A percentile compares a stretch with the other conserved stretches of the same genome.
These are phyloP conservation scores for Eimeria praecox DNA, from an alignment of 169 alveolate genomes.

Conservation along the genomic window DNA sequence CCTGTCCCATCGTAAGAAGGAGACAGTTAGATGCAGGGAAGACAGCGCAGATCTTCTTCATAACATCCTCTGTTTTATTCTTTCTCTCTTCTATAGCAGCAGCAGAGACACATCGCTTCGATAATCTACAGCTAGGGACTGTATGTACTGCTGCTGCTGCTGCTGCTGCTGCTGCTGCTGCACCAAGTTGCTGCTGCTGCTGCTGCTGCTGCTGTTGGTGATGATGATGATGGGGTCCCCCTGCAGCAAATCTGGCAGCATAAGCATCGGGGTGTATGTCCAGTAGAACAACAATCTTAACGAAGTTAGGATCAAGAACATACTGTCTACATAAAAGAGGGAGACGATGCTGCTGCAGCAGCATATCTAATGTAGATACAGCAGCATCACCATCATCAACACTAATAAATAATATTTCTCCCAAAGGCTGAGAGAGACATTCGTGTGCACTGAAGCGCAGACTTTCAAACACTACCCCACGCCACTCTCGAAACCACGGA, in stretches of 20 bases:
- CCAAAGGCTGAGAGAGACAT: conserved; percentile 63
- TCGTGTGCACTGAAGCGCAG: conserved; percentile 49
- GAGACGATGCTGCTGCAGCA: conserved; percentile 9
- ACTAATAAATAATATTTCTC: conserved; percentile 30
- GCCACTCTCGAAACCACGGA: conserved; percentile 68
- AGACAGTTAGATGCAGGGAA: conserved; percentile 79
- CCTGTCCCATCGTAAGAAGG: conserved; percentile 47
- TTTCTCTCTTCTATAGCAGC: neutral
- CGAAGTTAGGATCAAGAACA: conserved; percentile 65
- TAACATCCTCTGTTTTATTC: neutral
- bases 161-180: no score
- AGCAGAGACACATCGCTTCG: neutral
- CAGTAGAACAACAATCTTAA: conserved; percentile 15
- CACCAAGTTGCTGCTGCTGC: neutral
- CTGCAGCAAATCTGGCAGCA: neutral
- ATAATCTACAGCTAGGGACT: neutral
- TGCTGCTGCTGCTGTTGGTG: neutral
- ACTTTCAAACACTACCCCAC: conserved; percentile 13
- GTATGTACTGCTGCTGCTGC: neutral
- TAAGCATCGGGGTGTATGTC: conserved; percentile 68
- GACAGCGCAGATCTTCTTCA: conserved; percentile 42
- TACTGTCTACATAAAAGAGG: conserved; percentile 50
- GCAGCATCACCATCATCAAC: conserved; percentile 56
- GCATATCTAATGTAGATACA: conserved; percentile 22
- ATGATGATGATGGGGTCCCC: no score